phyloP scores from a whole-genome alignment of 768 basidiomycete genomes.

The Rhodotorula taiwanensis region DNA sequence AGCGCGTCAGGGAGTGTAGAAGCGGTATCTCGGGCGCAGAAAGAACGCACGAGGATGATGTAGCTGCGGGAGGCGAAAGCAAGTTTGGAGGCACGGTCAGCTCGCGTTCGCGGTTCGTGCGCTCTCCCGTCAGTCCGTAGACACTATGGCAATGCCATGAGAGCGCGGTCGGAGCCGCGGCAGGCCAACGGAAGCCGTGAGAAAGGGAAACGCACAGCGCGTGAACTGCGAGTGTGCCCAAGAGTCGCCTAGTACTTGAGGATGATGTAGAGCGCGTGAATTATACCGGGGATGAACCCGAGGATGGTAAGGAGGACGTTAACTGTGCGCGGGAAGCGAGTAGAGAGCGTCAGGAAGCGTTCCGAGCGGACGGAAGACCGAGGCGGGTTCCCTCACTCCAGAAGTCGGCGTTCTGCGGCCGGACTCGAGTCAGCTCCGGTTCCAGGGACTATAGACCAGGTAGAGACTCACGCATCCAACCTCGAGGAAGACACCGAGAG shows the following conservation, averaged over 20 bases:
- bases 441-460: not conserved
- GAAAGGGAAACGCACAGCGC: not conserved
- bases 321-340: slow-evolving; percentile 46
- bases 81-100: slow-evolving; percentile 9
- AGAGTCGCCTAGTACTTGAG: not conserved
- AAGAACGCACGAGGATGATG: not conserved
- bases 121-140: too few species aligned
- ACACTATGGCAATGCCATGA: too few species aligned
- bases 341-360: slow-evolving; percentile 22
- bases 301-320: slow-evolving; percentile 61
- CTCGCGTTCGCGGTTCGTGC: not conserved
- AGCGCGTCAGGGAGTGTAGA: too few species aligned
- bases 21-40: too few species aligned
- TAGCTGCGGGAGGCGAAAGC: not conserved
- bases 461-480: slow-evolving; percentile 57
- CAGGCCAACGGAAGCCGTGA: not conserved
- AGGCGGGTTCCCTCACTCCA: slow-evolving; percentile 47
- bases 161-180: not conserved
- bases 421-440: not conserved
- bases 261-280: not conserved
- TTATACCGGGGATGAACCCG: slow-evolving; percentile 9
- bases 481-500: slow-evolving; percentile 75
- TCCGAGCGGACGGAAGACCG: not conserved
- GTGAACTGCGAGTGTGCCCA: too few species aligned
- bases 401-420: slow-evolving; percentile 56